These are phyloP conservation scores for Haematococcus sp. DNA, from an alignment of 139 green algal species.

Conservation along the genomic window DNA sequence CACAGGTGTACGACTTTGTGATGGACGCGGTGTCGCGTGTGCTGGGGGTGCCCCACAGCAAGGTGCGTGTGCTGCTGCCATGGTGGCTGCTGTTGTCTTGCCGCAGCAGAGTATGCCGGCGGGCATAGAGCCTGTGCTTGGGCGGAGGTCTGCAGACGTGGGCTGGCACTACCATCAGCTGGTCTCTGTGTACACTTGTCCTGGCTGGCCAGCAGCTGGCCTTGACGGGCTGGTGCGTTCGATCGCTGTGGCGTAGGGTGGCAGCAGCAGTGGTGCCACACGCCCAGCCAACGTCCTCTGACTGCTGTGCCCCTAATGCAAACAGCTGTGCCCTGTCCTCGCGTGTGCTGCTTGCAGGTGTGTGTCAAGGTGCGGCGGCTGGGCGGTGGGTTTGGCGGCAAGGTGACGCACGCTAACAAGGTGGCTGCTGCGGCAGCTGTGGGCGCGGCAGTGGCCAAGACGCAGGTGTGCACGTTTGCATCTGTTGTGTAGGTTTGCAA, in stretches of 20 bases:
- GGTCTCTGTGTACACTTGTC: too few species aligned
- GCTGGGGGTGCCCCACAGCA: constrained; percentile 42
- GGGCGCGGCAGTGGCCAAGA: constrained; percentile 20
- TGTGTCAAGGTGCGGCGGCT: constrained; percentile 46
- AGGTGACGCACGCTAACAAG: constrained; percentile 39
- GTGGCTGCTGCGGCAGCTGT: constrained; percentile 50
- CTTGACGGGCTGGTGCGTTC: too few species aligned
- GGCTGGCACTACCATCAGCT: too few species aligned
- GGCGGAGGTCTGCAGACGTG: too few species aligned
- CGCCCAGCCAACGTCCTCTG: background rate
- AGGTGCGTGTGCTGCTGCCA: constrained; percentile 21
- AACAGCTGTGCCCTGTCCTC: too few species aligned
- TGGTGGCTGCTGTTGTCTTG: background rate
- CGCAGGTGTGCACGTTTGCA: constrained; percentile 19
- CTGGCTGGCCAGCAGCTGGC: too few species aligned
- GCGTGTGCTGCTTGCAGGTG: constrained; percentile 11
- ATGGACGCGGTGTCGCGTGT: constrained; percentile 27
- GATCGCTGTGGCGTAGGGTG: too few species aligned
- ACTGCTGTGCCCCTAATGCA: too few species aligned
- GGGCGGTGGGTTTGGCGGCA: constrained; percentile 73
- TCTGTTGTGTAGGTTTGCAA: too few species aligned
- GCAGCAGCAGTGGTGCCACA: too few species aligned
- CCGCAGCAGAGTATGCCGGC: too few species aligned
- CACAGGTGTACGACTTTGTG: constrained; percentile 40
- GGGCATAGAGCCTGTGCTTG: too few species aligned